Percentiles rank a stretch among this genome's conserved stretches.
These are phyloP conservation scores for Poteriospumella lacustris DNA, from an alignment of 108 stramenopile genomes.

Conservation along the genomic window DNA sequence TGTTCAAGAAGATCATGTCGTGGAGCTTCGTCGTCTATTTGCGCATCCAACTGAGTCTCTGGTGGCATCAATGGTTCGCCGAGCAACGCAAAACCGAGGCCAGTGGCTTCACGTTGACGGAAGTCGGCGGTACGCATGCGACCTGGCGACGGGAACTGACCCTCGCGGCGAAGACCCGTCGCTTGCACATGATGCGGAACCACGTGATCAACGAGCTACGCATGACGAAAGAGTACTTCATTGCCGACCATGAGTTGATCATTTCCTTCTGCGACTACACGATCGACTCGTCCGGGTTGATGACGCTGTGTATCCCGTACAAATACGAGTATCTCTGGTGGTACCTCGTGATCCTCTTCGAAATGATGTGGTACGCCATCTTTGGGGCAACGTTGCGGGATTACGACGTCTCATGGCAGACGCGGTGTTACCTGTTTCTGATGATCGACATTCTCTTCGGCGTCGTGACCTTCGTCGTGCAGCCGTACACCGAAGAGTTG, in stretches of 20 bases:
- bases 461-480: not conserved
- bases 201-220: not conserved
- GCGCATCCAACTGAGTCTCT: no score
- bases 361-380: not conserved
- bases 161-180: not conserved
- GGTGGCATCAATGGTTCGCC: no score
- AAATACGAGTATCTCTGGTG: not conserved
- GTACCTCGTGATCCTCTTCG: not conserved
- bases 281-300: not conserved
- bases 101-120: no score
- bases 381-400: not conserved
- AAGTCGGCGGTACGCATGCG: slow-evolving; percentile 1
- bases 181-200: not conserved
- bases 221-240: slow-evolving; percentile 12
- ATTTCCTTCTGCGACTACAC: slow-evolving; percentile 2
- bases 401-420: not conserved
- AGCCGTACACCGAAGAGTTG: slow-evolving; percentile 19
- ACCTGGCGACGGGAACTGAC: slow-evolving; percentile 10
- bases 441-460: not conserved
- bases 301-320: not conserved
- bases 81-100: no score
- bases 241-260: slow-evolving; percentile 19
- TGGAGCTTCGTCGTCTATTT: no score
- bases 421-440: not conserved
- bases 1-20: no score